Evolutionary conservation across 2,329 filamentous ascomycete genomes (phyloP).

Genomic region (Scedosporium apiospermum): DNA sequence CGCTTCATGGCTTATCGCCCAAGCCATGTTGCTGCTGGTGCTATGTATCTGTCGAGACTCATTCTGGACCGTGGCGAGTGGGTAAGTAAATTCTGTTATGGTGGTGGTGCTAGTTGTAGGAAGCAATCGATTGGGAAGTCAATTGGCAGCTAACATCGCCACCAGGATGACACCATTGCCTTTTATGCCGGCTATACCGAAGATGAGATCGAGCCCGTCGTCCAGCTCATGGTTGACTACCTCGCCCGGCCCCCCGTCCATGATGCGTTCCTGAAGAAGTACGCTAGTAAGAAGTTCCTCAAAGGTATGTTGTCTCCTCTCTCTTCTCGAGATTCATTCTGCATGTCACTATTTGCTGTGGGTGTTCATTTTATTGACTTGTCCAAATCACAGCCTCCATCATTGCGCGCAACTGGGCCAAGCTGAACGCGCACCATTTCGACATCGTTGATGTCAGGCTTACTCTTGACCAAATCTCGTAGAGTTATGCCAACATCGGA

Average conservation of each 20-base stretch:
- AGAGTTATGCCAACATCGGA: neutral
- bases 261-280: slow-evolving; percentile 99
- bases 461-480: slow-evolving; percentile 5
- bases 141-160: neutral
- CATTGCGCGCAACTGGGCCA: slow-evolving; percentile 1
- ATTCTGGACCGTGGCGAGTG: slow-evolving; percentile 87
- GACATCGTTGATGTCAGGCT: slow-evolving; percentile 4
- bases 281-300: slow-evolving; percentile 97
- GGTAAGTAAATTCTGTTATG: slow-evolving; percentile 44
- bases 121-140: neutral
- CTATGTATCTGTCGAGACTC: slow-evolving; percentile 89
- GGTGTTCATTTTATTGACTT: neutral
- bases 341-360: no score
- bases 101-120: neutral
- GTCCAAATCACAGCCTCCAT: neutral
- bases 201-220: slow-evolving; percentile 85
- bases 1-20: slow-evolving; percentile 85
- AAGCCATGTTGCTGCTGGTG: slow-evolving; percentile 80
- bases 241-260: slow-evolving; percentile 82
- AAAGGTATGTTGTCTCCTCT: slow-evolving; percentile 61
- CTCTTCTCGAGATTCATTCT: neutral
- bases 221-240: slow-evolving; percentile 94
- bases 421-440: slow-evolving; percentile 6
- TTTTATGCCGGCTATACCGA: slow-evolving; percentile 93
- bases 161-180: slow-evolving; percentile 68